Evolutionary conservation across 2,329 filamentous ascomycete species (phyloP).

Genomic region (Ceratocystis cacaofunesta): DNA sequence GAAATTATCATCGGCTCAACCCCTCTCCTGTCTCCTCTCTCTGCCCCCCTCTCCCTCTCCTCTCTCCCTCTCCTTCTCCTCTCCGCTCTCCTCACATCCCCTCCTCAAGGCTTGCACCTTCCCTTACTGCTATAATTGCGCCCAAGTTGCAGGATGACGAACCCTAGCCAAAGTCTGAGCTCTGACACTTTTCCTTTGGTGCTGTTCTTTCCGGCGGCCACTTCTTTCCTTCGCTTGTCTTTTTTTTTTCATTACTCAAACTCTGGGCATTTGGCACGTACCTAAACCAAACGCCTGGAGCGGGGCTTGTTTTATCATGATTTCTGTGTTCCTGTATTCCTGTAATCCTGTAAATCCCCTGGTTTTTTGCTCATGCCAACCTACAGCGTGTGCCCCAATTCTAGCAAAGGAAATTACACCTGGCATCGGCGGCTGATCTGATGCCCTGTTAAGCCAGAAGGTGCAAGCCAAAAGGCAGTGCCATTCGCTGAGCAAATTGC

Average conservation of each 20-base stretch:
- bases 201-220: background rate
- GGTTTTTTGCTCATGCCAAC: background rate
- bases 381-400: background rate
- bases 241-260: background rate
- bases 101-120: background rate
- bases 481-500: background rate
- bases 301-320: slow-evolving; percentile 5
- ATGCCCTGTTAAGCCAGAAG: background rate
- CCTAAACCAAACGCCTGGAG: background rate
- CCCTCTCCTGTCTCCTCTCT: background rate
- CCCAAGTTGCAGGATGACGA: background rate
- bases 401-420: background rate
- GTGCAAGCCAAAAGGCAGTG: too few relatives aligned
- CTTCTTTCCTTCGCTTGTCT: too few relatives aligned
- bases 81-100: background rate
- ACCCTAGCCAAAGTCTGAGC: background rate
- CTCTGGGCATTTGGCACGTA: background rate
- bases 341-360: background rate
- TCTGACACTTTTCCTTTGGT: background rate
- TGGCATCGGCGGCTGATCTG: background rate
- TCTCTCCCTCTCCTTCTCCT: background rate
- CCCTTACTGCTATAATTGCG: background rate
- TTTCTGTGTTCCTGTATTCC: slow-evolving; percentile 1
- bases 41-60: background rate
- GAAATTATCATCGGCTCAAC: slow-evolving; percentile 3